phyloP scores from a whole-genome alignment of 176 grass and related monocot genomes.

The Guadua angustifolia region DNA sequence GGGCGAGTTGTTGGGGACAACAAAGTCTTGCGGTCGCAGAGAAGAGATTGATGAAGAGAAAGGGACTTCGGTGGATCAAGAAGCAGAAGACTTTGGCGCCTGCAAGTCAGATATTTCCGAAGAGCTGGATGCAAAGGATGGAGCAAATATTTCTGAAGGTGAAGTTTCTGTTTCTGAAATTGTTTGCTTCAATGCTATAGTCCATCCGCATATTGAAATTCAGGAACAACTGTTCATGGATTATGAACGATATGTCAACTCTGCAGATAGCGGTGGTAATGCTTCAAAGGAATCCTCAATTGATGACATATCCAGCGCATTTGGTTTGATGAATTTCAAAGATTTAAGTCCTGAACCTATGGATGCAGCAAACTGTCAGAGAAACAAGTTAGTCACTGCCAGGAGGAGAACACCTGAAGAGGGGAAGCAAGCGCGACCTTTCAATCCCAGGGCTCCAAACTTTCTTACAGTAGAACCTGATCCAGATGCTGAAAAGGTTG shows the following conservation, averaged over 20 bases:
- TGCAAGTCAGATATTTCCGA: constrained; percentile 53
- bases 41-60: not conserved
- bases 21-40: not conserved
- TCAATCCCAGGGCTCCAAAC: constrained; percentile 64
- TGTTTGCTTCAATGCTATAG: not conserved
- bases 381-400: constrained; percentile 37
- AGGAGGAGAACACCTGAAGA: constrained; percentile 45
- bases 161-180: constrained; percentile 33
- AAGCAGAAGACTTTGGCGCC: constrained; percentile 20
- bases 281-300: constrained; percentile 41
- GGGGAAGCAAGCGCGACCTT: constrained; percentile 46
- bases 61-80: not conserved
- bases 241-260: not conserved
- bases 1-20: constrained; percentile 1
- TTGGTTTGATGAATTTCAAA: constrained; percentile 45
- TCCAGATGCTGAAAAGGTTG: constrained; percentile 67
- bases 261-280: not conserved
- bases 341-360: constrained; percentile 41
- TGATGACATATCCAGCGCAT: constrained; percentile 53
- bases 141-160: constrained; percentile 31
- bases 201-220: not conserved
- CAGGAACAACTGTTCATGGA: not conserved
- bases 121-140: constrained; percentile 20
- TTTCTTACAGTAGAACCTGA: constrained; percentile 67
- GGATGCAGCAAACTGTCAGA: constrained; percentile 40